Evolutionary conservation across 352 stramenopile species (phyloP), one percentile per base, ranked within the genome.

Genomic region (Phytophthora ohioensis): DNA sequence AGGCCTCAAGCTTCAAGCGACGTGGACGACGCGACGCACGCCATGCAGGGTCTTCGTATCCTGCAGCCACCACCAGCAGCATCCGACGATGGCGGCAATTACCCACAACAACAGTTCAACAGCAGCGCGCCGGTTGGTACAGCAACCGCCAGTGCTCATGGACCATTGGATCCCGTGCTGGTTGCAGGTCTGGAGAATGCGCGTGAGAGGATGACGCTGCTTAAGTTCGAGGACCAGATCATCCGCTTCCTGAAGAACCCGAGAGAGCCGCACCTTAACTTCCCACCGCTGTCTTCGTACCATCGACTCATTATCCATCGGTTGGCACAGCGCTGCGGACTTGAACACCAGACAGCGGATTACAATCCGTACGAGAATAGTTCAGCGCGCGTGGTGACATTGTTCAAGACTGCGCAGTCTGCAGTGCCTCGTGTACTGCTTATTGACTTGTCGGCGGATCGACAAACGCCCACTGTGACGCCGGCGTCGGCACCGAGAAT

Each of bases 231-330:
- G 55, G 89, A 96, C 55, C 85, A 93, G 75, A 96, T 96, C 65
- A 83, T 96, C 46, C 81, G 84, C 21, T 96, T 96, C 63, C 68
- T 96, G 8, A 76, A 66, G 57, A 88, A 83, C 60, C 67, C 79
- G 21, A 71, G 75, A 34, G 88, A 95, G 73, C 62, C 67, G 51
- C 86, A 95, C 54, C 77, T 95, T 12, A 83, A 82, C 52, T 94
- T 97, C 66, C 88, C 90, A 36, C 87, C 90, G 46, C 64, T 95
- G 32, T 96, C 90, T 30, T 96, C 89, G 30, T 96, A 94, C 65
- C 90, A 97, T 64, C 90, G 90, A 5, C 80, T 97, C 8, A 94
- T 97, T 71, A 72, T 98, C 7, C 96, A 99, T 79, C 91, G 96
- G 1, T 81, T 99, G 34, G 95, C 92, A 0, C 92, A 99, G 69